phyloP scores from a whole-genome alignment of 2,329 filamentous ascomycete genomes.

The Talaromyces rugulosus region DNA sequence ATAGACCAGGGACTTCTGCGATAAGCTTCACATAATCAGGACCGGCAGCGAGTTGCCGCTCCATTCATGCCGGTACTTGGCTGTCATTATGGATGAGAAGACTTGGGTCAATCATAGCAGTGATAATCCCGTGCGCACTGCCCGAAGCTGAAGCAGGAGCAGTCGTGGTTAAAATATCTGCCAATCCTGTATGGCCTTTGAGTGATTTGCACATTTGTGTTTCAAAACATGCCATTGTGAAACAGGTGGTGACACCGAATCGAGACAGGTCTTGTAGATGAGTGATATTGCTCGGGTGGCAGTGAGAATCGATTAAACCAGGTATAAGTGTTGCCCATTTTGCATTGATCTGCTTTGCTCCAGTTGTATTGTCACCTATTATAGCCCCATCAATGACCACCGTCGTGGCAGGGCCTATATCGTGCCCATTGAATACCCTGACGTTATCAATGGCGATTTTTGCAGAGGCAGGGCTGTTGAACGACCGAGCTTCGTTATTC shows the following conservation, averaged over 20 bases:
- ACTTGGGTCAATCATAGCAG: not conserved
- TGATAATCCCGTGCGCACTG: conserved; percentile 11
- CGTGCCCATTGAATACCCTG: not conserved
- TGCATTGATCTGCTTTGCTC: conserved; percentile 12
- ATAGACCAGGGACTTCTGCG: conserved; percentile 16
- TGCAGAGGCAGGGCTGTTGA: too few relatives aligned
- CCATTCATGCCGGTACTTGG: conserved; percentile 11
- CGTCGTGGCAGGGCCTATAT: not conserved
- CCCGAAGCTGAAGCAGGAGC: conserved; percentile 7
- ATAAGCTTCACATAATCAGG: conserved; percentile 20
- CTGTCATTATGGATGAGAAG: not conserved
- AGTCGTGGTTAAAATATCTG: conserved; percentile 7
- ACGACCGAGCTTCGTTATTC: too few relatives aligned
- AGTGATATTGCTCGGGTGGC: conserved; percentile 11
- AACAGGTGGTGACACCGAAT: conserved; percentile 20
- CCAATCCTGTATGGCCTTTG: not conserved
- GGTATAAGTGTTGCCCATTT: conserved; percentile 17
- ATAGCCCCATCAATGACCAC: not conserved
- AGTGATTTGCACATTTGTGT: not conserved
- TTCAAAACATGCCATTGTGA: conserved; percentile 11
- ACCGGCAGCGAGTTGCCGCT: conserved; percentile 13
- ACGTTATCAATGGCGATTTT: not conserved
- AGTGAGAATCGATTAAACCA: conserved; percentile 22
- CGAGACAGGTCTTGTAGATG: conserved; percentile 15
- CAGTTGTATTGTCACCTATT: not conserved